These are phyloP conservation scores for Uronychia setigera DNA, from an alignment of 73 alveolate genomes.

Conservation along the genomic window DNA sequence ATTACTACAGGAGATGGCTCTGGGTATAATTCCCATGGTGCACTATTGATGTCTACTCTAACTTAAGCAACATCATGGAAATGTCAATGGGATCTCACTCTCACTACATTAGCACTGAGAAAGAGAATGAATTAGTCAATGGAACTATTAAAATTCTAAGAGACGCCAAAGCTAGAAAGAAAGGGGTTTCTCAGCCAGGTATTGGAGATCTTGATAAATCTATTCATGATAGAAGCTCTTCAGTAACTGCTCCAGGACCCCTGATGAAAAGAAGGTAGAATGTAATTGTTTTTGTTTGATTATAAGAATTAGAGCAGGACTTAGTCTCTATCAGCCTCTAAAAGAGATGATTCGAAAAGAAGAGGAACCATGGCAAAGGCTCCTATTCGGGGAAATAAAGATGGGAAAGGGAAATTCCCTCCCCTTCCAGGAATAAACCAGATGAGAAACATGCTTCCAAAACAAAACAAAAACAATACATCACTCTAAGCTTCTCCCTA, in stretches of 20 bases:
- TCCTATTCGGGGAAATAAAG: background rate
- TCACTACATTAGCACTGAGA: slow-evolving; percentile 66
- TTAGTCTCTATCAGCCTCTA: too few relatives aligned
- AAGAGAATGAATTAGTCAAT: slow-evolving; percentile 72
- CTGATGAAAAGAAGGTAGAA: background rate
- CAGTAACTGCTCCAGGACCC: too few relatives aligned
- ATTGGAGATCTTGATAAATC: slow-evolving; percentile 8
- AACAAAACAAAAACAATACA: background rate
- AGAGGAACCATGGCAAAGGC: background rate
- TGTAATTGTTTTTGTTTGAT: background rate
- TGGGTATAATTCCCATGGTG: slow-evolving; percentile 85
- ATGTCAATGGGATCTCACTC: slow-evolving; percentile 67
- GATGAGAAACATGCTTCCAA: background rate
- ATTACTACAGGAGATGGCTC: slow-evolving; percentile 80
- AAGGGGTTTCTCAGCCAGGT: slow-evolving; percentile 7
- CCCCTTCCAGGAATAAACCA: background rate
- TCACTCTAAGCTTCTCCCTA: background rate
- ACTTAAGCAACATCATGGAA: slow-evolving; percentile 61
- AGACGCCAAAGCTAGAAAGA: slow-evolving; percentile 69
- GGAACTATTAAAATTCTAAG: slow-evolving; percentile 65
- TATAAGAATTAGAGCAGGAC: background rate
- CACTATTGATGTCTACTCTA: slow-evolving; percentile 58
- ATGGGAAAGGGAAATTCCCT: background rate
- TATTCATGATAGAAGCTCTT: background rate
- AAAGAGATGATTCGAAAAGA: background rate